phyloP scores from a whole-genome alignment of 768 basidiomycete genomes.

The Tulasnella sp. region DNA sequence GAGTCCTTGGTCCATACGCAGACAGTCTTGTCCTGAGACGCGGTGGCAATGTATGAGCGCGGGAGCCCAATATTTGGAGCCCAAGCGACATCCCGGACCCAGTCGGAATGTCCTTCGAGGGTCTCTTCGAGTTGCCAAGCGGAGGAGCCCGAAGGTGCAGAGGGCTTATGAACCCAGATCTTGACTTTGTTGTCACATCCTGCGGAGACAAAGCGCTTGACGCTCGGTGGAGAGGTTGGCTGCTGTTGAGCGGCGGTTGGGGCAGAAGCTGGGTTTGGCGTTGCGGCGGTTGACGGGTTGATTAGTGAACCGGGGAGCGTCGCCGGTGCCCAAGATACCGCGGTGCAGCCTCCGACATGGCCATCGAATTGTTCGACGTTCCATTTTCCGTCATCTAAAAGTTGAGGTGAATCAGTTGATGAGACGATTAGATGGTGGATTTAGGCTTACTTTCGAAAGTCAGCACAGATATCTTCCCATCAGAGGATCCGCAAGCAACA shows the following conservation, averaged over 20 bases:
- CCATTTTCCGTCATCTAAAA: slow-evolving; percentile 90
- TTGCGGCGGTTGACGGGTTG: slow-evolving; percentile 44
- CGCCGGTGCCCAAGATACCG: slow-evolving; percentile 96
- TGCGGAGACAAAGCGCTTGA: slow-evolving; percentile 91
- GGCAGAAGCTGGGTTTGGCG: background rate
- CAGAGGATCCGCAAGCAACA: slow-evolving; percentile 92
- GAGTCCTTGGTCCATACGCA: slow-evolving; percentile 88
- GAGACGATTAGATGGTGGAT: background rate
- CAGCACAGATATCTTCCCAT: slow-evolving; percentile 93
- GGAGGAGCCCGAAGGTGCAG: slow-evolving; percentile 60
- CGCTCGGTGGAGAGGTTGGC: slow-evolving; percentile 47
- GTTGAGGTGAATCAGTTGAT: background rate
- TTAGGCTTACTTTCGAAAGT: slow-evolving; percentile 82
- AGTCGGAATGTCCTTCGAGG: slow-evolving; percentile 90
- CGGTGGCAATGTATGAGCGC: slow-evolving; percentile 91
- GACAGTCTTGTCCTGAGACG: slow-evolving; percentile 89
- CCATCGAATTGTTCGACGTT: slow-evolving; percentile 92
- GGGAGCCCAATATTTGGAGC: slow-evolving; percentile 95
- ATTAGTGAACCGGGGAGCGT: slow-evolving; percentile 81
- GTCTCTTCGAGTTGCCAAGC: slow-evolving; percentile 89
- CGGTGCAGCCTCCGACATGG: slow-evolving; percentile 94
- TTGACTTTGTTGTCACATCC: slow-evolving; percentile 95
- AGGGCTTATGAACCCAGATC: slow-evolving; percentile 77
- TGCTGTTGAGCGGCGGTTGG: slow-evolving; percentile 41
- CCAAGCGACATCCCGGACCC: slow-evolving; percentile 99